Base-by-base conservation (phyloP, 1,139 yeast genomes). In the Yamadazyma mexicana region DNA sequence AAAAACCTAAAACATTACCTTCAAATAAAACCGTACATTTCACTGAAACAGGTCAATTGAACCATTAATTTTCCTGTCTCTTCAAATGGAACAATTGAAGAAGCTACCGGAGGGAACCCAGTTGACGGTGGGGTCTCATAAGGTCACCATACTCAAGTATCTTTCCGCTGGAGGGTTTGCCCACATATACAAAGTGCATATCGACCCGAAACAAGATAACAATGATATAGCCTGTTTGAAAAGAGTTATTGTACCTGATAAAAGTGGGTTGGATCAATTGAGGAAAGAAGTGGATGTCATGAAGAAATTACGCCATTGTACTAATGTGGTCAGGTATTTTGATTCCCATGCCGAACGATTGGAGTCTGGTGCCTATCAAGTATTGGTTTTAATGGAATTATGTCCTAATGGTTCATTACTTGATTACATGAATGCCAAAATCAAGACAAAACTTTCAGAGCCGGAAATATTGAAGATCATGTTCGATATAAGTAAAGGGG, bases 251-350 rank as follows among this genome's bases (percentile, higher is more conserved):
- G 89, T 85, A 0, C 84, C 84, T 17, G 85, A 82, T 46, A 85
- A 84, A 54, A 64, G 75, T 16, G 86, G 87, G 5, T 66, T 85
- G 49, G 80, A 79, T 51, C 73, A 73, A 39, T 62, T 84, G 40
- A 62, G 94, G 33, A 84, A 82, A 37, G 94, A 85, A 54, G 94
- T 85, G 11, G 91, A 84, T 46, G 88, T 86, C 3, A 85, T 85
- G 94, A 87, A 83, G 57, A 64, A 78, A 32, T 62, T 85, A 44
- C 69, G 79, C 41, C 70, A 73, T 33, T 75, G 78, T 33, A 63
- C 75, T 40, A 72, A 75, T 54, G 79, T 83, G 35, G 95, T 85
- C 14, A 71, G 75, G 35, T 83, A 84, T 54, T 81, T 76, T 46
- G 95, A 85, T 55, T 83, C 91, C 1, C 87, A 85, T 57, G 95